These are phyloP conservation scores for Tagetes patula DNA, from an alignment of 129 eudicot species.

Conservation along the genomic window DNA sequence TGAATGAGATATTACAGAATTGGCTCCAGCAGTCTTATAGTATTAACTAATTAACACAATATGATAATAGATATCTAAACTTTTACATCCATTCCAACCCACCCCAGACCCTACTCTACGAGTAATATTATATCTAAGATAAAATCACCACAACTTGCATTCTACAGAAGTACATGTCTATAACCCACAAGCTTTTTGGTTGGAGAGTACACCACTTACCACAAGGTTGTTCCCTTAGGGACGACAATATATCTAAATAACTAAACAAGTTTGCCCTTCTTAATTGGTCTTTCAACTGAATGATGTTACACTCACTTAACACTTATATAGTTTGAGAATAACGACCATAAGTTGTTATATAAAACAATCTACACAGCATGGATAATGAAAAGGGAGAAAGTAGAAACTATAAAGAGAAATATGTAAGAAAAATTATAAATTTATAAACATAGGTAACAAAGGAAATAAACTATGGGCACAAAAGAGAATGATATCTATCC, in stretches of 20 bases:
- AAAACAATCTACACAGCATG: background rate
- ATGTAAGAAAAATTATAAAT: background rate
- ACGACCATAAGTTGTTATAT: background rate
- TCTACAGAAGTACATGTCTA: too few relatives aligned
- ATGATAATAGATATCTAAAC: too few relatives aligned
- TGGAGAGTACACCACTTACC: too few relatives aligned
- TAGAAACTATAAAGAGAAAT: background rate
- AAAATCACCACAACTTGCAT: too few relatives aligned
- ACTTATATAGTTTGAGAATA: background rate
- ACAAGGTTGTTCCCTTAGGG: too few relatives aligned
- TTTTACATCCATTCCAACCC: too few relatives aligned
- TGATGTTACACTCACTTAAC: background rate
- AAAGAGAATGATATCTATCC: background rate
- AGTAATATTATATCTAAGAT: too few relatives aligned
- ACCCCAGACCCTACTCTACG: too few relatives aligned
- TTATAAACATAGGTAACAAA: background rate
- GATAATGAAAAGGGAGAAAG: background rate
- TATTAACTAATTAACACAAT: background rate
- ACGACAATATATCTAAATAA: background rate
- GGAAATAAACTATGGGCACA: background rate
- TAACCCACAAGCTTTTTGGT: too few relatives aligned
- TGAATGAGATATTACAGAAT: background rate
- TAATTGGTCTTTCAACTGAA: background rate
- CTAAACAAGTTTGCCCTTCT: background rate
- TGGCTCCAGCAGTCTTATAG: background rate